phyloP scores from a whole-genome alignment of 2,329 filamentous ascomycete genomes.

The Neonectria magnoliae region DNA sequence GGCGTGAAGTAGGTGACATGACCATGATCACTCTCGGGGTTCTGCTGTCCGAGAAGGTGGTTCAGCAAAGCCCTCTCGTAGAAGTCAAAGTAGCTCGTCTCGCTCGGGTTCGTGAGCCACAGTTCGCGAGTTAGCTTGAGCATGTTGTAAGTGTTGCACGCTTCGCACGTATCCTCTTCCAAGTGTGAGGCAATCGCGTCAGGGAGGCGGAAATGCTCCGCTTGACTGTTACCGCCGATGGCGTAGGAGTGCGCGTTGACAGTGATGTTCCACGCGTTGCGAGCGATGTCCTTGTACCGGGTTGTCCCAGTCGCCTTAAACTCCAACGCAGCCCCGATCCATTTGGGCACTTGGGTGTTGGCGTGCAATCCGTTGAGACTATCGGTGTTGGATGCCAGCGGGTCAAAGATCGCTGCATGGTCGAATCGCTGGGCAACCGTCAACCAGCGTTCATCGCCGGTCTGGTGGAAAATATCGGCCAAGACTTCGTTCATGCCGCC shows the following conservation, averaged over 20 bases:
- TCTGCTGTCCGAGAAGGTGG: slow-evolving; percentile 60
- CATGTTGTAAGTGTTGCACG: slow-evolving; percentile 67
- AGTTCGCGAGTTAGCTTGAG: slow-evolving; percentile 64
- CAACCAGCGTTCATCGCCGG: slow-evolving; percentile 57
- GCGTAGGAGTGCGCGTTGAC: slow-evolving; percentile 60
- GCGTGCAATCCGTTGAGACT: slow-evolving; percentile 59
- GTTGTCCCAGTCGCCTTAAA: slow-evolving; percentile 58
- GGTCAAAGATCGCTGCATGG: slow-evolving; percentile 58
- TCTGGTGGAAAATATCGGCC: slow-evolving; percentile 58
- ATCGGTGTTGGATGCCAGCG: slow-evolving; percentile 57
- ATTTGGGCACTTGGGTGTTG: slow-evolving; percentile 64
- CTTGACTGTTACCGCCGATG: slow-evolving; percentile 64
- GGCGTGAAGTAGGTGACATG: slow-evolving; percentile 65
- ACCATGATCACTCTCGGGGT: slow-evolving; percentile 55
- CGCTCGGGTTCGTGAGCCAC: slow-evolving; percentile 54
- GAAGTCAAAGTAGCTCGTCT: slow-evolving; percentile 59
- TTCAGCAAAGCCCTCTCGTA: slow-evolving; percentile 63
- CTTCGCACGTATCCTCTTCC: slow-evolving; percentile 58
- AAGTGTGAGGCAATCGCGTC: slow-evolving; percentile 58
- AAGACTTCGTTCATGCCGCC: slow-evolving; percentile 65
- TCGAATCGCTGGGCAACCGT: slow-evolving; percentile 60
- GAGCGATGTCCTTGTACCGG: slow-evolving; percentile 58
- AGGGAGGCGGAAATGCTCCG: slow-evolving; percentile 60
- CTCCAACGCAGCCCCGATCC: slow-evolving; percentile 60
- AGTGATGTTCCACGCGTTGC: slow-evolving; percentile 60